Evolutionary conservation across 1,139 yeast species (phyloP), one percentile per base, ranked within the genome.

Genomic region (Zygosaccharomyces sapae): DNA sequence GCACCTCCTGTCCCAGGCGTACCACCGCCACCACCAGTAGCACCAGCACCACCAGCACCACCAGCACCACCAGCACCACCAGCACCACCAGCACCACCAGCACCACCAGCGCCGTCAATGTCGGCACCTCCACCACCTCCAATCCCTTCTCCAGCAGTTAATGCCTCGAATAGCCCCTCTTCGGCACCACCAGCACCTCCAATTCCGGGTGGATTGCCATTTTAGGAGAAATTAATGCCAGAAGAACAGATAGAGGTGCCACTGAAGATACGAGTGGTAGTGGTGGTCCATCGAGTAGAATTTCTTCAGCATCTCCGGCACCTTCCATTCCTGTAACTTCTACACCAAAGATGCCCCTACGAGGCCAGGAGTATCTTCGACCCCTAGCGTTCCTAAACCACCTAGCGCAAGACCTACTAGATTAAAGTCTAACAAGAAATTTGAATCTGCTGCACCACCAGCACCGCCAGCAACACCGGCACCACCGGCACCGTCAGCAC

Each of bases 391-490:
- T 46, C 40, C 50, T 45, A 16, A 47, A 41, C 38, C 44, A 43
- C 39, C 34, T 8, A 35, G 33, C 30, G 25, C 5, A 18, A 42
- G 39, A n/a, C 34, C 34, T 7, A 25, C 45, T 8, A 37, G 31
- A 13, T 13, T 37, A n/a, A 37, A 37, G 12, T 24, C 31, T 9
- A 20, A n/a, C 13, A 37, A 24, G 18, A 33, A 35, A 30, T 24
- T 31, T 1, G 31, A 37, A 4, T 22, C 31, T n/a, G 29, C 36
- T 29, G 20, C 29, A 19, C 36, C 22, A 31, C 40, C 36, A 42
- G 10, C 68, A 2, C 52, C 67, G 4, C 58, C 71, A 19, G 65
- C 69, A 12, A 61, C 58, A 30, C 35, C n/a, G n/a, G n/a, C n/a
- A n/a, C n/a, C n/a, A n/a, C n/a, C n/a, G n/a, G n/a, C n/a, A n/a